Percentiles rank a stretch among this genome's conserved stretches.
These are phyloP conservation scores for Daldinia concentrica DNA, from an alignment of 495 filamentous ascomycete genomes.

Conservation along the genomic window DNA sequence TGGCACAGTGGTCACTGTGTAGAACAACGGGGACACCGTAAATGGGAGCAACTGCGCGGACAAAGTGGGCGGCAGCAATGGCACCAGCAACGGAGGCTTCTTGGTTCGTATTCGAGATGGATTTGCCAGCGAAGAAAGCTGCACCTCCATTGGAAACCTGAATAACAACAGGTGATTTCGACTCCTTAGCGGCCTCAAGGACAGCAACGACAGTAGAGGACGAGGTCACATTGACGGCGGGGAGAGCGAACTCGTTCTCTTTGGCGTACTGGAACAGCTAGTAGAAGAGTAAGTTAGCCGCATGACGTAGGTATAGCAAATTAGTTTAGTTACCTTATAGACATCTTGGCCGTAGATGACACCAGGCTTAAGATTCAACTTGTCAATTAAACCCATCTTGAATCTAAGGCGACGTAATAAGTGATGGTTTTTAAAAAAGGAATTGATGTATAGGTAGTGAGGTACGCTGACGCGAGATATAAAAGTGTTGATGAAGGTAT, in stretches of 20 bases:
- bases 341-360: constrained; percentile 92
- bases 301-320: constrained; percentile 17
- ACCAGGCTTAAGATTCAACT: constrained; percentile 78
- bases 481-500: constrained; percentile 9
- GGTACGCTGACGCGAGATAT: constrained; percentile 3
- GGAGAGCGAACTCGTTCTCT: constrained; percentile 87
- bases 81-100: constrained; percentile 86
- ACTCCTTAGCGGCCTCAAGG: constrained; percentile 92
- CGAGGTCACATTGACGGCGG: constrained; percentile 94
- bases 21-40: constrained; percentile 93
- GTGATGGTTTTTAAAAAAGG: background rate
- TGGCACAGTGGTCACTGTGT: constrained; percentile 91
- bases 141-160: constrained; percentile 94
- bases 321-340: constrained; percentile 52
- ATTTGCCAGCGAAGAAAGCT: constrained; percentile 95
- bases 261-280: constrained; percentile 79
- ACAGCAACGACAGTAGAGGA: constrained; percentile 87
- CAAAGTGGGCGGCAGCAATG: constrained; percentile 91
- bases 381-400: constrained; percentile 44
- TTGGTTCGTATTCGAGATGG: constrained; percentile 85
- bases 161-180: constrained; percentile 86
- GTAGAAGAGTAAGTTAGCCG: background rate
- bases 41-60: constrained; percentile 83
- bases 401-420: constrained; percentile 11
- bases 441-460: background rate